Base-by-base conservation (phyloP, 2,329 filamentous ascomycete species). In the Pseudogymnoascus sp. region DNA sequence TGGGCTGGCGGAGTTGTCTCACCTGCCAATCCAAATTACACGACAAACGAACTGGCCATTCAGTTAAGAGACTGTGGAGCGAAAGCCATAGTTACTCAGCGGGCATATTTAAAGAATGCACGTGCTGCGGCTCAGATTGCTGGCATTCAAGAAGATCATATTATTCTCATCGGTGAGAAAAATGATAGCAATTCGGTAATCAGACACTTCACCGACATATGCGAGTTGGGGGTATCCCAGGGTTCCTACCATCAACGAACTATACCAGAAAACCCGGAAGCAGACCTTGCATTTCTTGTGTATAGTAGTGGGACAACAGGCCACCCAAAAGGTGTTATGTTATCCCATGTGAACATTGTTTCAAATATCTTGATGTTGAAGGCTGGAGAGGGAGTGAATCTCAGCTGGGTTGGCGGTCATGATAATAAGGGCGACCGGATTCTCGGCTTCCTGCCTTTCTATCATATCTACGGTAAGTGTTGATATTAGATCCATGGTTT, bases 11-110 rank as follows among this genome's bases (percentile, higher is more conserved):
- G 88, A 43, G 78, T 89, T 62, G 78, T 89, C 12, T 90, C 87
- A 21, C 90, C 91, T 0, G 91, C 90, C 3, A 96, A 96, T 72
- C 91, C 91, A 21, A 84, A 86, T 3, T 96, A 96, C 76, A 95
- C 89, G 0, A 84, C 83, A 16, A 84, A 89, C n/a, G 92, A 96
- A 75, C 81, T 96, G 28, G 85, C 88, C 2, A 90, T 89, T 71
- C 92, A 96, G 77, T 82, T 96, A 63, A 84, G 84, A 69, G 88
- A 93, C 74, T 87, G 87, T 0, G 82, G 83, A 1, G 89, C 89
- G 34, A 88, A 85, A 71, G 88, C 82, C 0, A 74, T 96, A 5
- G 82, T 88, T 28, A 96, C 92, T 0, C 89, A 95, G 70, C 70
- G 82, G 23, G 76, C 84, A 0, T 81, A 87, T 64, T 79, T 96